These are phyloP conservation scores for Tuber magnatum DNA, from an alignment of 495 filamentous ascomycete genomes.

Conservation along the genomic window DNA sequence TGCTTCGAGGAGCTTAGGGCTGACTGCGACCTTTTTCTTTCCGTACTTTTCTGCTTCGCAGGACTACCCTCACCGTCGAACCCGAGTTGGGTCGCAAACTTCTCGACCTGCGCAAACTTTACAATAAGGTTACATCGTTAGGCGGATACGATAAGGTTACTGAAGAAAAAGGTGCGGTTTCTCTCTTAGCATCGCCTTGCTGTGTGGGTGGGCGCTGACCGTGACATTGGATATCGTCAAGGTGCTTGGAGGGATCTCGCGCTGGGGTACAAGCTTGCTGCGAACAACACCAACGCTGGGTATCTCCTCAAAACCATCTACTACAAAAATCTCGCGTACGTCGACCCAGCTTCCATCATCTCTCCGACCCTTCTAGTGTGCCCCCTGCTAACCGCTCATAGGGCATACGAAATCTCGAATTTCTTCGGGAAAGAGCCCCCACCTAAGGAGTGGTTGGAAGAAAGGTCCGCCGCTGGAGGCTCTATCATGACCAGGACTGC, in stretches of 20 bases:
- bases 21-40: slow-evolving; percentile 1
- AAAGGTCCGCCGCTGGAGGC: slow-evolving; percentile 65
- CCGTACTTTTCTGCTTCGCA: slow-evolving; percentile 33
- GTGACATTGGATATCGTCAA: slow-evolving; percentile 18
- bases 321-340: slow-evolving; percentile 68
- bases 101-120: slow-evolving; percentile 64
- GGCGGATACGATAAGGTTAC: slow-evolving; percentile 78
- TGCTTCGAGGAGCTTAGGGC: slow-evolving; percentile 6
- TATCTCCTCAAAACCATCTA: slow-evolving; percentile 73
- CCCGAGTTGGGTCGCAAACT: slow-evolving; percentile 64
- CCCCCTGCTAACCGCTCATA: slow-evolving; percentile 29
- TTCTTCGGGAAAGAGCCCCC: slow-evolving; percentile 66
- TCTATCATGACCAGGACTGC: slow-evolving; percentile 66
- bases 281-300: slow-evolving; percentile 61
- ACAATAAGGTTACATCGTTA: slow-evolving; percentile 58
- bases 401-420: slow-evolving; percentile 70
- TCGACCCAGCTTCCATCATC: background rate
- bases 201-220: background rate
- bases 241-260: slow-evolving; percentile 69
- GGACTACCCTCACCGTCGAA: slow-evolving; percentile 62
- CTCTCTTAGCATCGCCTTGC: background rate
- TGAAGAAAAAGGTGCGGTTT: slow-evolving; percentile 54
- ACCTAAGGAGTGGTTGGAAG: slow-evolving; percentile 72
- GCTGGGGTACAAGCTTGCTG: slow-evolving; percentile 55
- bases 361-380: background rate